A percentile compares a stretch with the other conserved stretches of the same genome.
These are phyloP conservation scores for Acanthamoeba lenticulata DNA, from an alignment of 208 protist genomes.

Conservation along the genomic window DNA sequence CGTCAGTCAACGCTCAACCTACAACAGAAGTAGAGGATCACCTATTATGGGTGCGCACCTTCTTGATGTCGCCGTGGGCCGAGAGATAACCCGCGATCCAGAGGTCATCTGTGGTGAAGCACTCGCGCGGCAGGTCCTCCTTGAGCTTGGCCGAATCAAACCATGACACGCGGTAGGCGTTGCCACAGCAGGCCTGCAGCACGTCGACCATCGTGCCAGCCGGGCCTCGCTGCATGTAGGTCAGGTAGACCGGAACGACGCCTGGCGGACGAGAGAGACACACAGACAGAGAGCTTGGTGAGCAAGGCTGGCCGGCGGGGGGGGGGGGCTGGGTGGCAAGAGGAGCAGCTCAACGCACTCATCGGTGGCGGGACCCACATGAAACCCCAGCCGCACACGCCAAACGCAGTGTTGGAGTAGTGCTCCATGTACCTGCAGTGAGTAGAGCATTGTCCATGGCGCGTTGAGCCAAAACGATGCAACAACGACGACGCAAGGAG, in stretches of 20 bases:
- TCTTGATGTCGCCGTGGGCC: conserved; percentile 21
- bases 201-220: conserved; percentile 35
- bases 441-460: neutral
- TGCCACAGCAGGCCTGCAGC: conserved; percentile 33
- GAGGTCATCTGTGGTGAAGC: conserved; percentile 46
- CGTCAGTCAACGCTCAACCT: no score
- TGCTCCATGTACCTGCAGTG: conserved; percentile 23
- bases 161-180: conserved; percentile 13
- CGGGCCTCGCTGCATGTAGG: neutral
- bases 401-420: neutral
- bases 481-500: neutral
- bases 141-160: conserved; percentile 28
- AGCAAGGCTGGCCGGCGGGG: neutral
- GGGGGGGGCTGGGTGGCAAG: no score
- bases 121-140: neutral
- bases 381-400: conserved; percentile 18
- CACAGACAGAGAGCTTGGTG: neutral
- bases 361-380: conserved; percentile 16
- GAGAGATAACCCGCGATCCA: conserved; percentile 34
- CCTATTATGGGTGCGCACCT: neutral
- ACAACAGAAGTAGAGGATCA: no score
- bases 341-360: neutral
- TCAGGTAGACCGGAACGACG: conserved; percentile 17
- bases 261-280: neutral
- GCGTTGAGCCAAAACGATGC: neutral